Evolutionary conservation across 225 moss, liverwort and hornwort species (phyloP).

Genomic region (Sphagnum tenellum): DNA sequence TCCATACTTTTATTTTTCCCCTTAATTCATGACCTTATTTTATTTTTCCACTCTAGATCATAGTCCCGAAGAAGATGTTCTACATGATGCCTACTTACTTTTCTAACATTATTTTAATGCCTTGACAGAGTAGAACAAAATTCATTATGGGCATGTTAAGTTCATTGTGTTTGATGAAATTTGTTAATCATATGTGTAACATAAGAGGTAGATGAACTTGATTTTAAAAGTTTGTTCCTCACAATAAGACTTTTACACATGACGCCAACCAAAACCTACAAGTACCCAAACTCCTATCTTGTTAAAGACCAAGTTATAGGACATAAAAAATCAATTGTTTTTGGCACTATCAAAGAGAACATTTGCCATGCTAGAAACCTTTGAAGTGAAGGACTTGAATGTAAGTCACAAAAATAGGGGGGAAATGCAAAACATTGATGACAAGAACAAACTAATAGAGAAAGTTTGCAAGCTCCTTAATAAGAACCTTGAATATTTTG

Average conservation of each 20-base stretch:
- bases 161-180: too few species aligned
- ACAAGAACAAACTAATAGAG: slow-evolving; percentile 34
- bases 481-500: slow-evolving; percentile 50
- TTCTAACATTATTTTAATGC: too few species aligned
- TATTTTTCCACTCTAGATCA: slow-evolving; percentile 18
- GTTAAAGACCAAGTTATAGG: too few species aligned
- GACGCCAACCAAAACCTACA: slow-evolving; percentile 75
- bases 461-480: slow-evolving; percentile 60
- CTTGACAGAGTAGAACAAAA: too few species aligned
- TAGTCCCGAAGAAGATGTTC: slow-evolving; percentile 22
- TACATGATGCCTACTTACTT: slow-evolving; percentile 20
- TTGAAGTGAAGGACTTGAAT: too few species aligned
- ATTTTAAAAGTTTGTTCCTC: slow-evolving; percentile 49
- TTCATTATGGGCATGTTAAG: too few species aligned
- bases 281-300: not conserved
- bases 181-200: too few species aligned
- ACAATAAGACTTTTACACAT: slow-evolving; percentile 63
- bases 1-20: too few species aligned
- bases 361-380: not conserved
- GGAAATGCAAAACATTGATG: not conserved
- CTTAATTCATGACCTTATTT: too few species aligned
- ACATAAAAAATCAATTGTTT: too few species aligned
- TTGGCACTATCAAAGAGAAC: too few species aligned
- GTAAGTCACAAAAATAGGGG: too few species aligned
- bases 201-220: slow-evolving; percentile 23